These are phyloP conservation scores for Fusarium nodosum DNA, from an alignment of 2,329 filamentous ascomycete genomes.

Conservation along the genomic window DNA sequence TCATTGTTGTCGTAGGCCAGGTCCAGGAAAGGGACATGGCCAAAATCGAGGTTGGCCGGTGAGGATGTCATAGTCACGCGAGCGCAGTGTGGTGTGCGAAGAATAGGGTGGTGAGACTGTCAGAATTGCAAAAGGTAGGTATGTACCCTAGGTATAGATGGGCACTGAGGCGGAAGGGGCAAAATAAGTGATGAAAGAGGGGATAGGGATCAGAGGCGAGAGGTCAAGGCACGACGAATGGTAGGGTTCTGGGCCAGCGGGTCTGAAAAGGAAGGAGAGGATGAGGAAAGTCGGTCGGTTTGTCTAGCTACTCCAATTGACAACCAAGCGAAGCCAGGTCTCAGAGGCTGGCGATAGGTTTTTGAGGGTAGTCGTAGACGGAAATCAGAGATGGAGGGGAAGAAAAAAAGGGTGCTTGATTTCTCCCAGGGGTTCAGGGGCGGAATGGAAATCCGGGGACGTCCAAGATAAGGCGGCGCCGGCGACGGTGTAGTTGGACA, in stretches of 20 bases:
- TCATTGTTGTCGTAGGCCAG: constrained; percentile 83
- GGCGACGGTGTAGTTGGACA: constrained; percentile 36
- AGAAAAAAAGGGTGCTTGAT: constrained; percentile 19
- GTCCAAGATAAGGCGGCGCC: constrained; percentile 41
- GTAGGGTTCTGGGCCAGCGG: constrained; percentile 20
- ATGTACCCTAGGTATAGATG: constrained; percentile 3
- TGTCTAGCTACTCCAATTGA: constrained; percentile 11
- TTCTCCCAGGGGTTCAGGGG: constrained; percentile 42
- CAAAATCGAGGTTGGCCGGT: constrained; percentile 53
- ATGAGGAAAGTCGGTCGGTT: not conserved
- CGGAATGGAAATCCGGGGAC: constrained; percentile 42
- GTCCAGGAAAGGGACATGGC: constrained; percentile 74
- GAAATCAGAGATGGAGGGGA: not conserved
- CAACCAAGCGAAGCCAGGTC: constrained; percentile 12
- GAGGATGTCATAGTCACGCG: constrained; percentile 54
- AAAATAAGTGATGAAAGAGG: constrained; percentile 23
- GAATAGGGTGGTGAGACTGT: constrained; percentile 19
- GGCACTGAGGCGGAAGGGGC: constrained; percentile 9
- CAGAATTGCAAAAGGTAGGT: not conserved
- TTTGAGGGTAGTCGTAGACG: constrained; percentile 1
- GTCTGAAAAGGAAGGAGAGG: constrained; percentile 20
- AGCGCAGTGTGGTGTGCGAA: constrained; percentile 29
- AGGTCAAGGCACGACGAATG: constrained; percentile 10
- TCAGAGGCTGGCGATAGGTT: constrained; percentile 8
- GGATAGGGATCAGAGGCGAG: constrained; percentile 17